phyloP scores from a whole-genome alignment of 2,329 filamentous ascomycete genomes.

The Aspergillus quadricinctus region DNA sequence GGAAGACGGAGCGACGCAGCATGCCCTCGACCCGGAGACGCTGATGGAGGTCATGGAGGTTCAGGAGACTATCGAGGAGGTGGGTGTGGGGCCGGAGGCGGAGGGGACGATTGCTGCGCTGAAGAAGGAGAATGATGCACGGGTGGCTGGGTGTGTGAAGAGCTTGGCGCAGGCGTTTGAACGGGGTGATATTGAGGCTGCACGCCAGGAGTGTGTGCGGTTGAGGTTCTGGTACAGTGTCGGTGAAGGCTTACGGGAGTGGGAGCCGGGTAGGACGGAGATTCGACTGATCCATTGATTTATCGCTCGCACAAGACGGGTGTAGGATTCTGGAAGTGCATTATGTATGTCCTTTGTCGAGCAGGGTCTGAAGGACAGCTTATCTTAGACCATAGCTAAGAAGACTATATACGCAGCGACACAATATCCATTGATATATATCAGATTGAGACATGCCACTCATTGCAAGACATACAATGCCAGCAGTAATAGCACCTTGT shows the following conservation, averaged over 20 bases:
- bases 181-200: slow-evolving; percentile 60
- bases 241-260: slow-evolving; percentile 70
- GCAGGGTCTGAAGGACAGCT: background rate
- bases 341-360: too few species aligned
- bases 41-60: slow-evolving; percentile 85
- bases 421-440: background rate
- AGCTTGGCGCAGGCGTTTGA: slow-evolving; percentile 62
- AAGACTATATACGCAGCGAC: background rate
- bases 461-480: background rate
- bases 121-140: slow-evolving; percentile 60
- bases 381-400: background rate
- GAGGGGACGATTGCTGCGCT: slow-evolving; percentile 63
- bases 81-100: slow-evolving; percentile 41
- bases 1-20: slow-evolving; percentile 68
- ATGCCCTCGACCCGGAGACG: slow-evolving; percentile 65
- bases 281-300: slow-evolving; percentile 53
- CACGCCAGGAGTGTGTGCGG: slow-evolving; percentile 67
- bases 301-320: background rate
- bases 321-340: too few species aligned
- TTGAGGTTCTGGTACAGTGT: slow-evolving; percentile 91
- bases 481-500: background rate
- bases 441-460: background rate
- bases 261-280: slow-evolving; percentile 70
- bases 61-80: slow-evolving; percentile 69
- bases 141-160: slow-evolving; percentile 62